Evolutionary conservation across 805 yeast species (phyloP).

Genomic region (Kuraishia ogatae): DNA sequence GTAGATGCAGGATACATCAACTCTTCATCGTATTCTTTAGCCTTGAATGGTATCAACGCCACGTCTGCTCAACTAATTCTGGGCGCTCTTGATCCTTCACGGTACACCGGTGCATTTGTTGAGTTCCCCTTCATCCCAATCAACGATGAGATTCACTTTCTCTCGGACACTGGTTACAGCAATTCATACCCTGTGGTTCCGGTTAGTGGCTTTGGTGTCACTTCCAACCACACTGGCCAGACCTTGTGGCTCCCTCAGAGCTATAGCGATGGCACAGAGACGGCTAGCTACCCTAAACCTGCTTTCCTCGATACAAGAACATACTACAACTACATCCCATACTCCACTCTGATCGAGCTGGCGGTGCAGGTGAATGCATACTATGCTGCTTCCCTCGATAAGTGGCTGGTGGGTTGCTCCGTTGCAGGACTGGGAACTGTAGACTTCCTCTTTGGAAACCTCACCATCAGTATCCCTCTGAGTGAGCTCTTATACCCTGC

Average conservation of each 20-base stretch:
- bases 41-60: conserved; percentile 21
- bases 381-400: conserved; percentile 33
- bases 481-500: conserved; percentile 35
- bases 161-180: conserved; percentile 19
- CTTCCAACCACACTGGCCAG: conserved; percentile 18
- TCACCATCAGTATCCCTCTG: conserved; percentile 41
- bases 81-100: conserved; percentile 48
- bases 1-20: conserved; percentile 20
- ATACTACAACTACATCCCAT: conserved; percentile 42
- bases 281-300: conserved; percentile 33
- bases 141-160: conserved; percentile 9
- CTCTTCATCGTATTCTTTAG: conserved; percentile 35
- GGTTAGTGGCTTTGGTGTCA: conserved; percentile 34
- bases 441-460: conserved; percentile 43
- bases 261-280: conserved; percentile 29
- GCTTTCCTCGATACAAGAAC: conserved; percentile 53
- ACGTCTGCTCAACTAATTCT: conserved; percentile 32
- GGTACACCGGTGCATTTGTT: conserved; percentile 37
- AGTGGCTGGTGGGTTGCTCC: conserved; percentile 61
- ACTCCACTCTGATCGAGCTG: conserved; percentile 44
- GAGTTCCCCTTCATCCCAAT: conserved; percentile 42
- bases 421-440: conserved; percentile 41
- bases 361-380: conserved; percentile 67
- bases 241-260: conserved; percentile 20
- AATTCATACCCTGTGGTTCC: conserved; percentile 32